A percentile compares a stretch with the other conserved stretches of the same genome.
Conservation (phyloP, 2,329 filamentous ascomycete genomes). For the Tolypocladium pustulatum region DNA sequence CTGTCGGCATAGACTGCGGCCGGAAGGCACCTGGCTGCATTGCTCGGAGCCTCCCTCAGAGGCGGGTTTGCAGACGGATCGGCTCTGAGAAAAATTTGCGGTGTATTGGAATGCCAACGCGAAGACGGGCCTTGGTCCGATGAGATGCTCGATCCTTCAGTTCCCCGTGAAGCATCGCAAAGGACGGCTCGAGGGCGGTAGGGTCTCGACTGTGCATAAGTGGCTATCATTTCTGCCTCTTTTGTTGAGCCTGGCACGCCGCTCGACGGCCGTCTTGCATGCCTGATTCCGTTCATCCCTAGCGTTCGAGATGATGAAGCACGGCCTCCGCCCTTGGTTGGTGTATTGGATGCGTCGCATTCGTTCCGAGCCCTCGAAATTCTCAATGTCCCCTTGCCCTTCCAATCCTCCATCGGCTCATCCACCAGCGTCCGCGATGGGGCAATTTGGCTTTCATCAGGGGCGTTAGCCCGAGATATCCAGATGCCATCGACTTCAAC, state of each 20-base stretch:
- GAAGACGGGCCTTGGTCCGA: background rate
- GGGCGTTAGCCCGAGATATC: slow-evolving; percentile 46
- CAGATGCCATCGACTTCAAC: slow-evolving; percentile 79
- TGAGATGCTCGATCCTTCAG: too few species aligned
- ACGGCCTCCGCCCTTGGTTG: background rate
- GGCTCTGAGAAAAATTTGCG: background rate
- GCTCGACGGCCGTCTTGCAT: background rate
- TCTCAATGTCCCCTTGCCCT: slow-evolving; percentile 12
- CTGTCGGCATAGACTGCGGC: slow-evolving; percentile 6
- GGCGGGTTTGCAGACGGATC: background rate
- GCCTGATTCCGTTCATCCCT: background rate
- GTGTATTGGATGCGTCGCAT: background rate
- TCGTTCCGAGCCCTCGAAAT: background rate
- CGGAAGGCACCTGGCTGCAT: slow-evolving; percentile 2
- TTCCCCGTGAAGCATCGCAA: background rate
- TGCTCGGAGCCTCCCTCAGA: background rate
- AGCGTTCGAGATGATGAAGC: background rate
- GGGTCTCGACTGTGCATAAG: background rate
- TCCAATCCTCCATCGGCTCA: slow-evolving; percentile 5
- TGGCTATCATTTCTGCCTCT: background rate
- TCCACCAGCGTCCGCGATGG: slow-evolving; percentile 14
- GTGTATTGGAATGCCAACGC: background rate
- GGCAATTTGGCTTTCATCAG: slow-evolving; percentile 13
- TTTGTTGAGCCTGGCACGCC: background rate
- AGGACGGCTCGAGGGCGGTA: background rate